Percentiles rank a stretch among this genome's conserved stretches.
Conservation (phyloP, 257 asterid genomes). For the Ehretia macrophylla region DNA sequence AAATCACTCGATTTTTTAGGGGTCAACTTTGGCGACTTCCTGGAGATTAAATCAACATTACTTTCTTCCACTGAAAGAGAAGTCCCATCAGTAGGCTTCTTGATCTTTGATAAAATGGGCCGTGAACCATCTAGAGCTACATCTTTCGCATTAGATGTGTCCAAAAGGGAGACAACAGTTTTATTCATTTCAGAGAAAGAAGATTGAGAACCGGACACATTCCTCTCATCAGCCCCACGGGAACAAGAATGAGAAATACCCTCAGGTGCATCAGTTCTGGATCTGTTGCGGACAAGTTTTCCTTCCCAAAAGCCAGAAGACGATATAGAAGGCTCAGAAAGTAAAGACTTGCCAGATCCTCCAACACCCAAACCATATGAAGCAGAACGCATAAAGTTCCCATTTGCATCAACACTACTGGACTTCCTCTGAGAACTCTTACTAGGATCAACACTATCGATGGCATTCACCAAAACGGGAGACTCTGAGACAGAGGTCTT, state of each 20-base stretch:
- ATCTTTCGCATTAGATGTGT: constrained; percentile 18
- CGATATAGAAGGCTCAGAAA: constrained; percentile 50
- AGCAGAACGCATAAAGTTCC: constrained; percentile 25
- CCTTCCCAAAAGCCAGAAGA: constrained; percentile 72
- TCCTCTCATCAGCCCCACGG: constrained; percentile 20
- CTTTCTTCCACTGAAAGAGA: constrained; percentile 19
- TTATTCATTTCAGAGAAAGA: constrained; percentile 12
- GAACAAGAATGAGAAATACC: constrained; percentile 20
- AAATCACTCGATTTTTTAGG: constrained; percentile 17
- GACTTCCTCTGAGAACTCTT: constrained; percentile 15
- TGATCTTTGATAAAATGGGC: constrained; percentile 19
- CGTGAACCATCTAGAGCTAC: constrained; percentile 17
- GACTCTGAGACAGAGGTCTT: constrained; percentile 28
- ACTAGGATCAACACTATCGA: constrained; percentile 14
- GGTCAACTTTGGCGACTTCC: constrained; percentile 22
- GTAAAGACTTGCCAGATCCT: constrained; percentile 35
- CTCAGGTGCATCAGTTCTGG: constrained; percentile 31
- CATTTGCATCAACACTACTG: constrained; percentile 17
- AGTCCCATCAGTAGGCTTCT: constrained; percentile 20
- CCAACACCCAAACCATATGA: constrained; percentile 31
- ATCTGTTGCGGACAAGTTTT: constrained; percentile 32
- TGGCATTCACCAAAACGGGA: constrained; percentile 20
- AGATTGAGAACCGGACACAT: constrained; percentile 20
- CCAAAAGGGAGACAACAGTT: too few species aligned
- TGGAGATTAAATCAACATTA: constrained; percentile 22